Percentiles rank a stretch among this genome's conserved stretches.
These are phyloP conservation scores for Hemerocallis citrina DNA, from an alignment of 106 monocot genomes.

Conservation along the genomic window DNA sequence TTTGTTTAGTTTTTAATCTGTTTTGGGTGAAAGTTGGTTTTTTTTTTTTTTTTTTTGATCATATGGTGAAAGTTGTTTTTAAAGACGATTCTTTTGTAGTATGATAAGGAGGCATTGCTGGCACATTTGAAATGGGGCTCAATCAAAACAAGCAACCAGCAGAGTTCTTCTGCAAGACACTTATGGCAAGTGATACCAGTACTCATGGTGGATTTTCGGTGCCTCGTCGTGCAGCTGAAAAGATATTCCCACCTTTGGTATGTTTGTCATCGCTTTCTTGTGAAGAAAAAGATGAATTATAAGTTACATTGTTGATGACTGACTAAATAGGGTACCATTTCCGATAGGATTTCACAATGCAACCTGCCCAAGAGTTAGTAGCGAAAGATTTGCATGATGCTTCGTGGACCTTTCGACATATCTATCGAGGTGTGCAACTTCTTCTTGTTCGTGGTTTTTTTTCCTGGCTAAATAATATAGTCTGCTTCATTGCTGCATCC, in stretches of 20 bases:
- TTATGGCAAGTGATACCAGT: slow-evolving; percentile 91
- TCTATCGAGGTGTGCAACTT: slow-evolving; percentile 58
- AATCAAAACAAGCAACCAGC: slow-evolving; percentile 79
- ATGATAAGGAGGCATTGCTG: slow-evolving; percentile 66
- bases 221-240: slow-evolving; percentile 88
- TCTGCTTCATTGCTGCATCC: too few species aligned
- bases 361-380: slow-evolving; percentile 80
- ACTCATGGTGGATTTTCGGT: slow-evolving; percentile 97
- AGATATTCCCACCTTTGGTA: slow-evolving; percentile 92
- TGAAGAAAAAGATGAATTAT: background rate
- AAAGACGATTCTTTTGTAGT: slow-evolving; percentile 27
- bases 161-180: slow-evolving; percentile 93
- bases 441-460: too few species aligned
- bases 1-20: background rate
- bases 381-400: slow-evolving; percentile 86
- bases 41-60: too few species aligned
- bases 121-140: slow-evolving; percentile 75
- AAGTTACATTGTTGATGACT: background rate
- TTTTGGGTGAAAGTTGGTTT: too few species aligned
- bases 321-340: slow-evolving; percentile 16
- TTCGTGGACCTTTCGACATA: slow-evolving; percentile 85
- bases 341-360: slow-evolving; percentile 77
- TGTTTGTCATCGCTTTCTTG: background rate
- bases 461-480: too few species aligned
- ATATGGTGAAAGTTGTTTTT: background rate